phyloP scores from a whole-genome alignment of 2,329 filamentous ascomycete species.

The Fusarium miscanthi region DNA sequence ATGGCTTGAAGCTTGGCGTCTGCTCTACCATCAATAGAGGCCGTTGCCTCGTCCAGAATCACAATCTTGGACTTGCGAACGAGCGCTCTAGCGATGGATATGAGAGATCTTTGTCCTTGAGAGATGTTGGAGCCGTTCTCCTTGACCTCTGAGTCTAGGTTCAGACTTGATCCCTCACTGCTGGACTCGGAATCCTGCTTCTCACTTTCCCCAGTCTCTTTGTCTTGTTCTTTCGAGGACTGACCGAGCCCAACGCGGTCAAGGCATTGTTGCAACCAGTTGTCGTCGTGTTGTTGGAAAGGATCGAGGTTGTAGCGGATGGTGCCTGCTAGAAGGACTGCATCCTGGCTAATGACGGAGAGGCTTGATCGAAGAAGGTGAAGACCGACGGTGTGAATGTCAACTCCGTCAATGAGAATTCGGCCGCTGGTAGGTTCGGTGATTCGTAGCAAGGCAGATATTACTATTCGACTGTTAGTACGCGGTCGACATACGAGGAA shows the following conservation, averaged over 20 bases:
- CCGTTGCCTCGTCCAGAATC: constrained; percentile 24
- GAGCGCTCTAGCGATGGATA: constrained; percentile 24
- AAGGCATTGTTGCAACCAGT: constrained; percentile 18
- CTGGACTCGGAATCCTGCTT: background rate
- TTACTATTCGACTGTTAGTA: background rate
- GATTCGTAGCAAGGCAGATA: constrained; percentile 15
- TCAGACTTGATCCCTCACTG: background rate
- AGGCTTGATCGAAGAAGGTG: constrained; percentile 22
- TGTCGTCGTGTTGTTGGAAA: constrained; percentile 25
- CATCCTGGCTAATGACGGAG: constrained; percentile 32
- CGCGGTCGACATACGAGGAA: rapidly evolving
- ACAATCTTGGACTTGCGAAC: constrained; percentile 16
- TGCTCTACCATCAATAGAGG: constrained; percentile 22
- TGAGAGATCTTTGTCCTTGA: constrained; percentile 15
- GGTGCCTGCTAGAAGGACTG: constrained; percentile 15
- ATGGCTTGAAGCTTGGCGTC: constrained; percentile 23
- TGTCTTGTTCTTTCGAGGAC: background rate
- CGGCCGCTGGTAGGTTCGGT: constrained; percentile 21
- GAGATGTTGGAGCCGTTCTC: constrained; percentile 31
- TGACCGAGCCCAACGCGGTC: constrained; percentile 1
- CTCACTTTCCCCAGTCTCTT: background rate
- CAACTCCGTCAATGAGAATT: constrained; percentile 21
- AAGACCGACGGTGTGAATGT: constrained; percentile 21
- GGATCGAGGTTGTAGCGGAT: constrained; percentile 30
- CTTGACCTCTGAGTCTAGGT: constrained; percentile 23